Percentiles rank a stretch among this genome's conserved stretches.
Evolutionary conservation across 306 rosid genomes (phyloP).

Genomic region (Dalbergia oliveri): DNA sequence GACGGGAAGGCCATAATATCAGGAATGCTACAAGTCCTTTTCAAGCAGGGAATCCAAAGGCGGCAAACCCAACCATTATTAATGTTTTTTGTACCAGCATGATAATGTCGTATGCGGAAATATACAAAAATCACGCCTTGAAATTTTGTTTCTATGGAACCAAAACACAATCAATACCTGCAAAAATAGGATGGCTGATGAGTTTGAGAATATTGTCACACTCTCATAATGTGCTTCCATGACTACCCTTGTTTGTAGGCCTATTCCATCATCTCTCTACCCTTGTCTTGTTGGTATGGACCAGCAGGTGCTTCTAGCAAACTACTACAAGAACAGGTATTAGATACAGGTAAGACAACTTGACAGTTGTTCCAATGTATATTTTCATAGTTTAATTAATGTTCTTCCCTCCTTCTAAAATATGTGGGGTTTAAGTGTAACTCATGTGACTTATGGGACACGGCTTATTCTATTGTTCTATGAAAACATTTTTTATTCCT

Average conservation of each 20-base stretch:
- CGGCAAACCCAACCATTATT: conserved; percentile 43
- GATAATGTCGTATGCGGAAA: conserved; percentile 41
- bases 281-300: conserved; percentile 7
- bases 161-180: conserved; percentile 40
- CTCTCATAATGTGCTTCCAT: conserved; percentile 44
- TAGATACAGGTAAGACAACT: conserved; percentile 35
- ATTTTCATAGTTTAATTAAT: conserved; percentile 40
- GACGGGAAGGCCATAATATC: conserved; percentile 35
- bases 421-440: conserved; percentile 46
- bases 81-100: conserved; percentile 42
- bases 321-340: not conserved
- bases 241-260: conserved; percentile 31
- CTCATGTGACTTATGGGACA: conserved; percentile 51
- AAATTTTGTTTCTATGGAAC: conserved; percentile 37
- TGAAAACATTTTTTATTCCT: conserved; percentile 11
- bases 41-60: conserved; percentile 67
- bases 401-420: conserved; percentile 26
- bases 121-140: conserved; percentile 38
- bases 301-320: conserved; percentile 30
- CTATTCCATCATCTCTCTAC: conserved; percentile 4
- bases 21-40: conserved; percentile 53
- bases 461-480: conserved; percentile 36
- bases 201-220: conserved; percentile 46
- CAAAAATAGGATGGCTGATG: conserved; percentile 12
- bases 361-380: conserved; percentile 45